Percentiles rank a stretch among this genome's conserved stretches.
Evolutionary conservation across 192 early-diverging fungal genomes (phyloP).

Genomic region (Umbelopsis vinacea): DNA sequence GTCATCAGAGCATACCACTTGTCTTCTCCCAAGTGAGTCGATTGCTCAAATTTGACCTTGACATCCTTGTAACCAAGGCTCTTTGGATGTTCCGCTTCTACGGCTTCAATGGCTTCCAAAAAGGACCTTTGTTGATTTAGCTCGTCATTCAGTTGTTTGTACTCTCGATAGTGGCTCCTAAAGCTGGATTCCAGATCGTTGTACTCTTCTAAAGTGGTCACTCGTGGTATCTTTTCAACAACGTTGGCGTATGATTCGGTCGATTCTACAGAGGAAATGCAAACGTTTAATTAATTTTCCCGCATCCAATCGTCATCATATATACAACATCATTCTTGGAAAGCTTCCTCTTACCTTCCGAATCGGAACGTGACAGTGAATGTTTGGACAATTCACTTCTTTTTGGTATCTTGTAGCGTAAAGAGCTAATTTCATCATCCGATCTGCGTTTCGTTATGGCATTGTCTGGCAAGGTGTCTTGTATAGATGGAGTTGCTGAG

Average conservation of each 20-base stretch:
- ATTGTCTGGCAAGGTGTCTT: neutral
- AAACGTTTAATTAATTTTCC: no score
- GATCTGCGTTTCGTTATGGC: neutral
- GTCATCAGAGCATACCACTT: slow-evolving; percentile 3
- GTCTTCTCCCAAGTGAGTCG: neutral
- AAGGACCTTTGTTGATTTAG: slow-evolving; percentile 4
- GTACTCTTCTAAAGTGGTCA: slow-evolving; percentile 9
- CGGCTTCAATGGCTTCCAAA: neutral
- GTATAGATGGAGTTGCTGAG: neutral
- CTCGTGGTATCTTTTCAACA: neutral
- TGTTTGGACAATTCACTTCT: neutral
- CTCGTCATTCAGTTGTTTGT: slow-evolving; percentile 5
- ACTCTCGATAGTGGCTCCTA: slow-evolving; percentile 18
- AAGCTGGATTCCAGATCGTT: neutral
- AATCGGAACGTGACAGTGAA: slow-evolving; percentile 1
- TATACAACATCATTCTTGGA: no score
- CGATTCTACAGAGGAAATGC: neutral
- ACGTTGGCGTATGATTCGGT: neutral
- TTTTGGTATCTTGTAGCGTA: slow-evolving; percentile 13
- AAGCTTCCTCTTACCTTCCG: neutral
- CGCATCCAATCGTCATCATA: neutral
- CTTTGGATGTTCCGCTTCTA: neutral
- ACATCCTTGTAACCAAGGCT: slow-evolving; percentile 2
- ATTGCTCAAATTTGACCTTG: slow-evolving; percentile 1
- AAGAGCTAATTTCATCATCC: neutral